Evolutionary conservation across 2,329 filamentous ascomycete species (phyloP), one percentile per base, ranked within the genome.

Genomic region (Diaporthe ilicicola): DNA sequence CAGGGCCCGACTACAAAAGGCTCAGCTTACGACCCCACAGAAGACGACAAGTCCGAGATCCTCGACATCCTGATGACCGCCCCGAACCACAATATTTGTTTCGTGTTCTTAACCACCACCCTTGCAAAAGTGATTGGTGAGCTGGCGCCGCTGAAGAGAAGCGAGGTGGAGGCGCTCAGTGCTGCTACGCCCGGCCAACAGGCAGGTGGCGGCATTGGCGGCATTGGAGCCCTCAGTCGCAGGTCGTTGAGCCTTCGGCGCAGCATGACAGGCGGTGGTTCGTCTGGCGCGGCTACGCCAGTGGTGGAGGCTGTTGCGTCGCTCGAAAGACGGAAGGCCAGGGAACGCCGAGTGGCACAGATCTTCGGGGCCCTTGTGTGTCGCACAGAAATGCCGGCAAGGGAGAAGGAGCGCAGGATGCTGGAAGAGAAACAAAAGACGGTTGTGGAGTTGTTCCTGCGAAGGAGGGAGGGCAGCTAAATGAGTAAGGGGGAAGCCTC

Each of bases 31-130:
- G 59, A 76, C 1, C 19, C 73, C 2, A 71, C 74, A 15, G 82
- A 87, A 24, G 82, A 87, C 46, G 81, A 84, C 74, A 89, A 88
- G 77, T 81, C 81, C 0, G 77, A 82, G 3, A 79, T 96, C 1
- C 88, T 97, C 6, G 95, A 98, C 74, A 87, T 92, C 2, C 86
- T 98, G 2, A 88, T 92, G 0, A 84, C 88, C 2, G 87, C 89
- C 0, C 93, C 94, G 0, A 91, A 92, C 62, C 92, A 97, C 81
- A 96, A 94, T 78, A 95, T 97, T 69, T 92, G 93, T 0, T 97
- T 98, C 77, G 93, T 97, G 2, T 94, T 98, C 74, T 83, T 98
- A 19, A 94, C 92, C 0, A 91, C 93, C 10, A 95, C 94, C 81
- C 85, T 98, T 0, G 82, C 85, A 2, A 84, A 85, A 4, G 81